Evolutionary conservation across 2,329 filamentous ascomycete genomes (phyloP), one percentile per base, ranked within the genome.

Genomic region (Paraphoma sp.): DNA sequence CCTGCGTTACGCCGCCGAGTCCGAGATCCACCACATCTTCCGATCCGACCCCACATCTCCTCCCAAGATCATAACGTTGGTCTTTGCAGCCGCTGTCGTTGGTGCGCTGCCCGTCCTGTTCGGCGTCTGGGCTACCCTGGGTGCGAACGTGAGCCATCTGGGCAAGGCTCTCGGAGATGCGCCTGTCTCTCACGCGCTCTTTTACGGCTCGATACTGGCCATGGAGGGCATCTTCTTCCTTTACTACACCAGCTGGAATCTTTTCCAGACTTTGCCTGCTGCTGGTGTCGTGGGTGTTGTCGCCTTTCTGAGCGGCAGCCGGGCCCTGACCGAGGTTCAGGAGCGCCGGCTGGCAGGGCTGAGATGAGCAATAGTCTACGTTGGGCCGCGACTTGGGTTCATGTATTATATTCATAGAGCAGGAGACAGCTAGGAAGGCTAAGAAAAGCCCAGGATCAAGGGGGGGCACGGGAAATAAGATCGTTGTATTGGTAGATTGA

Each of bases 141-240:
- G 94, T 59, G 94, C 87, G 69, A 99, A 99, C 77, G 72, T 93
- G 58, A 85, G 84, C 69, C 92, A 98, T 74, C 78, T 95, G 1
- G 77, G 86, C 50, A 89, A 90, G 74, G 94, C 95, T 8, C 79
- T 97, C 48, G 81, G 86, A 55, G 82, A 85, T 18, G 91, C 92
- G 1, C 94, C 95, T 2, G 68, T 97, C 43, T 89, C 94, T 5
- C 94, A 99, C 75, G 82, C 82, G 30, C 77, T 93, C 33, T 99
- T 98, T 82, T 90, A 96, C 66, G 91, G 90, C 49, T 97, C 93
- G 5, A 87, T 99, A 53, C 59, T 97, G 40, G 87, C 88, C 18
- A 91, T 99, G 82, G 95, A 99, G 78, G 90, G 86, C 14, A 88
- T 97, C 54, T 97, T 99, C 80, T 94, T 95, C 82, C 80, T 97